Evolutionary conservation across 2,329 filamentous ascomycete species (phyloP), one percentile per base, ranked within the genome.

Genomic region (Hymenoscyphus scutula): DNA sequence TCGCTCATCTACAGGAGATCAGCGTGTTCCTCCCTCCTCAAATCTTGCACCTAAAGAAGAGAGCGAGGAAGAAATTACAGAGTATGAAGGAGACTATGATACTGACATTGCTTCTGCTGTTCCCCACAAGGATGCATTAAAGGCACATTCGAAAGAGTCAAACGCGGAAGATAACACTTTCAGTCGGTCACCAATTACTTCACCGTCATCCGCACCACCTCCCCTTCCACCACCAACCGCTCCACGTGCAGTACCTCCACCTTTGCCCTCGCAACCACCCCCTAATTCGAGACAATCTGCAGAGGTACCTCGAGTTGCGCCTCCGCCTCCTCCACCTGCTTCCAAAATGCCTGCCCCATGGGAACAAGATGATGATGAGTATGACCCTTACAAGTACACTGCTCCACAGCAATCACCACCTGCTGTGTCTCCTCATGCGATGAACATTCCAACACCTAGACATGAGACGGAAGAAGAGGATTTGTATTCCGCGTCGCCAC

Each of bases 1-100:
- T 66, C 83, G 86, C 65, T 80, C 82, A 66, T 84, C 86, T 6
- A 89, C 87, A 1, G 77, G 79, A 56, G 85, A 89, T 67, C 81
- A 79, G 59, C 78, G 78, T 56, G 69, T 74, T 1, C 69, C 77
- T 11, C 77, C 80, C 13, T 77, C 82, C 17, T 76, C 77, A 60
- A 76, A 76, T 11, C 69, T 72, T 10, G 75, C 78, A 62, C 79
- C 79, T 64, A 82, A 78, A 53, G 77, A 83, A 48, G 88, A 89
- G 15, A 88, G 86, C 29, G 89, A 89, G 63, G 91, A 90, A 63
- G 92, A 96, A 71, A 84, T 92, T 37, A 96, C 92, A 0, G 94
- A 97, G 73, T 98, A 98, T 72, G 95, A 99, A 74, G 95, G 94
- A 6, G 95, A 98, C 73, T 98, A 98, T 74, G 95, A 98, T 70